A percentile compares a stretch with the other conserved stretches of the same genome.
Evolutionary conservation across 2,329 filamentous ascomycete genomes (phyloP).

Genomic region (Stachybotrys chartarum): DNA sequence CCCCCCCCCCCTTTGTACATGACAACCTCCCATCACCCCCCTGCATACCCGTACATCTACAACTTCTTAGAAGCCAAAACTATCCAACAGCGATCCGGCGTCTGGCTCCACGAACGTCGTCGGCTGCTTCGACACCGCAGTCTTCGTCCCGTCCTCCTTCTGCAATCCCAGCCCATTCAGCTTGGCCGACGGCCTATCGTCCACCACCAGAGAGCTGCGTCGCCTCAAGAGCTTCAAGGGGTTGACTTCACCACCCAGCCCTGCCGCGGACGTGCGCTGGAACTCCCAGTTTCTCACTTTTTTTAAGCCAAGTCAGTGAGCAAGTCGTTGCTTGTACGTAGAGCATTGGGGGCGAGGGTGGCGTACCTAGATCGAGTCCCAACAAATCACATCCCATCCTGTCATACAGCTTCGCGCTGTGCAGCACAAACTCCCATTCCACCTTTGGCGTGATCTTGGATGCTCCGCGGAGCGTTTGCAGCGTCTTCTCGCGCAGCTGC

Average conservation of each 20-base stretch:
- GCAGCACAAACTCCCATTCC: constrained; percentile 85
- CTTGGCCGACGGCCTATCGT: constrained; percentile 53
- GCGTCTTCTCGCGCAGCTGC: constrained; percentile 71
- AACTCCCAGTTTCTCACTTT: constrained; percentile 77
- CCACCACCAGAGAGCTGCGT: constrained; percentile 71
- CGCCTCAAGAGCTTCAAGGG: constrained; percentile 62
- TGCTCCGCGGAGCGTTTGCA: constrained; percentile 80
- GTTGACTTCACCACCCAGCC: constrained; percentile 45
- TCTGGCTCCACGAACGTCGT: constrained; percentile 92
- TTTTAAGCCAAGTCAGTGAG: not conserved
- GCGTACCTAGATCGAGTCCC: constrained; percentile 71
- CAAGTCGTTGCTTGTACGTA: constrained; percentile 7
- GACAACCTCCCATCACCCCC: not conserved
- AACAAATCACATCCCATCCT: constrained; percentile 92
- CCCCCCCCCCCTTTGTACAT: not conserved
- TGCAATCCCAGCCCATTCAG: constrained; percentile 33
- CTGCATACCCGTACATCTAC: not conserved
- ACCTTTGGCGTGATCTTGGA: constrained; percentile 69
- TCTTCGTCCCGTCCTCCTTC: constrained; percentile 23
- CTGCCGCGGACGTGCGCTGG: constrained; percentile 37
- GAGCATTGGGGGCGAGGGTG: not conserved
- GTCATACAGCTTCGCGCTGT: constrained; percentile 76
- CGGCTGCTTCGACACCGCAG: constrained; percentile 49
- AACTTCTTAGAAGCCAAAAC: constrained; percentile 69
- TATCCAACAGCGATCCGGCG: constrained; percentile 78